These are phyloP conservation scores for Cucumis variabilis DNA, from an alignment of 331 rosid species.

Conservation along the genomic window DNA sequence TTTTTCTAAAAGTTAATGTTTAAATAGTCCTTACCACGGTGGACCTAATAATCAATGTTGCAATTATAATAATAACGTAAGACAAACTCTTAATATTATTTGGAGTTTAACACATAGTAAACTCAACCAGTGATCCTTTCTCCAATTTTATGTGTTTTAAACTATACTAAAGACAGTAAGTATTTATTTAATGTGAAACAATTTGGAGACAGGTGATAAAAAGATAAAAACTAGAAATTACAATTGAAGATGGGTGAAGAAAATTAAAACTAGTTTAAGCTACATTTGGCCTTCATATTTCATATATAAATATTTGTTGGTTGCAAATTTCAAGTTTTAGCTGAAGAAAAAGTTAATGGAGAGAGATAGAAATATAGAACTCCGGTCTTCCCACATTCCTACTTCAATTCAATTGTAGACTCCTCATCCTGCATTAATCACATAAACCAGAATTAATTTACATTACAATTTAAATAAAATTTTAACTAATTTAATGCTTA, in stretches of 20 bases:
- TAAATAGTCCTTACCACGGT: too few relatives aligned
- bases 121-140: too few relatives aligned
- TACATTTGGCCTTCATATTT: conserved; percentile 15
- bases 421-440: conserved; percentile 15
- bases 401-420: conserved; percentile 12
- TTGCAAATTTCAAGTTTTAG: neutral
- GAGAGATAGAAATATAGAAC: neutral
- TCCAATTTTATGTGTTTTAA: too few relatives aligned
- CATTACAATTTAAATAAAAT: too few relatives aligned
- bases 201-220: neutral
- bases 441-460: too few relatives aligned
- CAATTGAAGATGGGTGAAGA: conserved; percentile 14
- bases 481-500: too few relatives aligned
- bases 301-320: neutral
- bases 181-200: neutral
- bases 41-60: neutral
- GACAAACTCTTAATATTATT: too few relatives aligned
- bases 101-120: too few relatives aligned
- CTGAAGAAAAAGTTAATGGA: neutral
- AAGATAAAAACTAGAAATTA: neutral
- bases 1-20: too few relatives aligned
- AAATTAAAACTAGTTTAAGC: neutral
- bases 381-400: neutral
- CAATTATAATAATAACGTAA: neutral
- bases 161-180: too few relatives aligned